Evolutionary conservation across 2,329 filamentous ascomycete species (phyloP).

Genomic region (Achaetomium macrosporum): DNA sequence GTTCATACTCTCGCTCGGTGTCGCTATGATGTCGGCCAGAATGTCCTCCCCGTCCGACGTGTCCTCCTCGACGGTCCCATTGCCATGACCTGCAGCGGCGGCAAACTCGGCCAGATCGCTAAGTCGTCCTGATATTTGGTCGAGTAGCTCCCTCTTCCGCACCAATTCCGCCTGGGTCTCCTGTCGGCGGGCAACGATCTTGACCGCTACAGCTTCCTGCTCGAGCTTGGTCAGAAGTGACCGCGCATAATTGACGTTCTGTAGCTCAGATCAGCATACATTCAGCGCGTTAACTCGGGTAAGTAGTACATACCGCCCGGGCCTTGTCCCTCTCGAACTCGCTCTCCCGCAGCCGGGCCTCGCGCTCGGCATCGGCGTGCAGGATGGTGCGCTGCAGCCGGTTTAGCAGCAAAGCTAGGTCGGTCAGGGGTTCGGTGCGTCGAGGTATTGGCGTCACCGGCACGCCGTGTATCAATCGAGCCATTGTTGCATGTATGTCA

Average conservation of each 20-base stretch:
- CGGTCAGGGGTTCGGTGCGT: constrained; percentile 34
- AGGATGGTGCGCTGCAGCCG: constrained; percentile 62
- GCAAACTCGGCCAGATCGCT: constrained; percentile 60
- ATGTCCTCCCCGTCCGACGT: constrained; percentile 54
- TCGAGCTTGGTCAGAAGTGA: constrained; percentile 64
- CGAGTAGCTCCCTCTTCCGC: constrained; percentile 59
- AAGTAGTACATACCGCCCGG: constrained; percentile 38
- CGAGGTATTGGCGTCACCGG: constrained; percentile 8
- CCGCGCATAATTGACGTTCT: constrained; percentile 70
- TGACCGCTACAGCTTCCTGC: constrained; percentile 57
- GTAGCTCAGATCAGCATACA: constrained; percentile 7
- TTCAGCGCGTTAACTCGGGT: neutral
- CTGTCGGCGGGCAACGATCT: constrained; percentile 51
- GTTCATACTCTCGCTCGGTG: constrained; percentile 48
- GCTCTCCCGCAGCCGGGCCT: constrained; percentile 52
- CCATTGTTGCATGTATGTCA: constrained; percentile 18
- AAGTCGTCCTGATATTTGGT: constrained; percentile 59
- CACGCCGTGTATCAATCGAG: constrained; percentile 19
- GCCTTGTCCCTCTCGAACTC: constrained; percentile 61
- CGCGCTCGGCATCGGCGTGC: constrained; percentile 53
- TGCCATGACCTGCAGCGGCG: constrained; percentile 31
- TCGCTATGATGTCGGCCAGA: constrained; percentile 48
- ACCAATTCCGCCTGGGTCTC: constrained; percentile 59
- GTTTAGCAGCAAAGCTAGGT: constrained; percentile 59
- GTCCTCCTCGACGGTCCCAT: constrained; percentile 35